These are phyloP conservation scores for Graphiopsis chlorocephala DNA, from an alignment of 2,329 filamentous ascomycete species.

Conservation along the genomic window DNA sequence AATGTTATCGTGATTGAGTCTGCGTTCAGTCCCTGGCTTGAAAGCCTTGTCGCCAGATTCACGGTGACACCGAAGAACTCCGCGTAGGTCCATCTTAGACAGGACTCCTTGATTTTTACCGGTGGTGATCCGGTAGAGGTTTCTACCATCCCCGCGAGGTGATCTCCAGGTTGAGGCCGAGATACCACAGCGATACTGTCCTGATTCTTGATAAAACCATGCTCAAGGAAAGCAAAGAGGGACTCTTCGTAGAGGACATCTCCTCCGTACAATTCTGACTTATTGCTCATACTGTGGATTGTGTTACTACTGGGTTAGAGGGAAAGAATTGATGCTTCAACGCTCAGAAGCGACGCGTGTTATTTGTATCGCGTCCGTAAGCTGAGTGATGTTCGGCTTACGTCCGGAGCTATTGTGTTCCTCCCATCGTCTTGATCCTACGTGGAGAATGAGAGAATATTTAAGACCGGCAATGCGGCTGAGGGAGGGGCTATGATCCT, in stretches of 20 bases:
- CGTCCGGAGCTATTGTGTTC: not conserved
- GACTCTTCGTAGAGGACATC: not conserved
- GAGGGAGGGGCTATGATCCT: not conserved
- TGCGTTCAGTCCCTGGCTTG: constrained; percentile 12
- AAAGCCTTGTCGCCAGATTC: constrained; percentile 16
- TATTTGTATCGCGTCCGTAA: not conserved
- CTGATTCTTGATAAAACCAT: not conserved
- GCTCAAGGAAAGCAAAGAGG: not conserved
- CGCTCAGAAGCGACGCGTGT: not conserved
- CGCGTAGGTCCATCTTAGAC: constrained; percentile 20
- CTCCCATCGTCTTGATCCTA: not conserved
- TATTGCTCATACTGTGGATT: not conserved
- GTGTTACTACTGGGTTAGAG: not conserved
- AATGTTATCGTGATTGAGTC: constrained; percentile 21
- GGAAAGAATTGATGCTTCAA: not conserved
- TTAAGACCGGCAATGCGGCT: not conserved
- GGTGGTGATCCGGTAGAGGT: not conserved
- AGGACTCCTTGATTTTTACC: not conserved
- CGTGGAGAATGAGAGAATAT: not conserved
- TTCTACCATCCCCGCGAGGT: not conserved
- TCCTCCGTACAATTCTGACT: not conserved
- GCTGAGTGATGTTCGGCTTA: not conserved
- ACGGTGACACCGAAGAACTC: constrained; percentile 18
- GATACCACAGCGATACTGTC: not conserved
- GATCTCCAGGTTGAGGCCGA: not conserved